Conservation (phyloP, 768 basidiomycete species). For the Boletus rex-veris region DNA sequence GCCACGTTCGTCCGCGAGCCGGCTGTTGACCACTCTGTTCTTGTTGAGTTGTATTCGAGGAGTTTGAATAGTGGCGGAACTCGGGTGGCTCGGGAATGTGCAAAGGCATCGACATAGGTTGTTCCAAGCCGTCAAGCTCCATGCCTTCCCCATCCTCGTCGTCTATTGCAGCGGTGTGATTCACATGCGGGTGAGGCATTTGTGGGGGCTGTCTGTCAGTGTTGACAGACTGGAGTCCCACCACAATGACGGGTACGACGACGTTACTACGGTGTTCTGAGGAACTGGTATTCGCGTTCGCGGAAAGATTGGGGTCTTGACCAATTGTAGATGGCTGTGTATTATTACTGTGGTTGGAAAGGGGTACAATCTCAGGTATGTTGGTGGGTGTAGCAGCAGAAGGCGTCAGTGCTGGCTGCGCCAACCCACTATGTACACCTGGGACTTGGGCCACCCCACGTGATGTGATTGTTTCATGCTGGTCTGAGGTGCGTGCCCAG, state of each 20-base stretch:
- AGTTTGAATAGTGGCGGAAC: slow-evolving; percentile 14
- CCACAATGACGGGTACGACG: slow-evolving; percentile 80
- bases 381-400: slow-evolving; percentile 14
- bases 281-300: slow-evolving; percentile 16
- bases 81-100: slow-evolving; percentile 27
- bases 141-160: slow-evolving; percentile 27
- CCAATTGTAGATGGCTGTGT: slow-evolving; percentile 5
- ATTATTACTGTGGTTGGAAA: slow-evolving; percentile 8
- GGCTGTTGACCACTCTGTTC: slow-evolving; percentile 17
- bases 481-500: slow-evolving; percentile 15
- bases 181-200: slow-evolving; percentile 10
- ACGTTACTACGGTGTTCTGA: slow-evolving; percentile 36
- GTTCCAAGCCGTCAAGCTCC: slow-evolving; percentile 26
- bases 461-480: slow-evolving; percentile 18
- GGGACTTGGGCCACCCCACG: slow-evolving; percentile 13
- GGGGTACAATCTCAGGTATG: slow-evolving; percentile 15
- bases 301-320: slow-evolving; percentile 14
- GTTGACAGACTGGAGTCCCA: slow-evolving; percentile 75
- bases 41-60: slow-evolving; percentile 9
- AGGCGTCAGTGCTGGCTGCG: slow-evolving; percentile 6
- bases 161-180: slow-evolving; percentile 14
- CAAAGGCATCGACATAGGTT: slow-evolving; percentile 23
- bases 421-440: slow-evolving; percentile 16
- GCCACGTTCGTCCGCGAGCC: slow-evolving; percentile 47
- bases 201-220: slow-evolving; percentile 37